A percentile compares a stretch with the other conserved stretches of the same genome.
Conservation (phyloP, 1,284 basidiomycete species). For the Malassezia vespertilionis region DNA sequence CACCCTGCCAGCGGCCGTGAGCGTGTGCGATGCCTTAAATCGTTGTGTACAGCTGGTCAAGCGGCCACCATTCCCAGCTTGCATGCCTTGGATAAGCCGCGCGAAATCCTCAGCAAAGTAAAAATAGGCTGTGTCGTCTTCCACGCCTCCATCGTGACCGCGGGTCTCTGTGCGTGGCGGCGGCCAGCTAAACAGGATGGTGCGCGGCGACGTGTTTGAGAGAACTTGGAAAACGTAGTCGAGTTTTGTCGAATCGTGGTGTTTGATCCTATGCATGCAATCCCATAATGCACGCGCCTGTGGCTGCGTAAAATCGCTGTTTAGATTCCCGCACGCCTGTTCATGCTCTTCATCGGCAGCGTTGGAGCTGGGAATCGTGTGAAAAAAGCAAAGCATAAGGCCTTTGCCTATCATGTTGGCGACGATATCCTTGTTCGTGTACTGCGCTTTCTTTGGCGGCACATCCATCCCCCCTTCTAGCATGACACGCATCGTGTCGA, state of each 20-base stretch:
- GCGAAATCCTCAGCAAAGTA: conserved; percentile 72
- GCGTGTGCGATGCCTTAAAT: conserved; percentile 69
- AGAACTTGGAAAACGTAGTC: conserved; percentile 71
- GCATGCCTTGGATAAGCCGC: conserved; percentile 65
- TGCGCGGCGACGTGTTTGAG: conserved; percentile 52
- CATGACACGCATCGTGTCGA: conserved; percentile 49
- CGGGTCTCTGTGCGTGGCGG: conserved; percentile 49
- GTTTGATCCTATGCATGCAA: too few relatives aligned
- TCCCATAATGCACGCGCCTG: conserved; percentile 4
- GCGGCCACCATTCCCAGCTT: conserved; percentile 54
- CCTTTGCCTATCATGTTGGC: conserved; percentile 87
- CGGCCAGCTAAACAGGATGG: conserved; percentile 74
- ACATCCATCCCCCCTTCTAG: conserved; percentile 26
- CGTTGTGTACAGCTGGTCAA: conserved; percentile 87
- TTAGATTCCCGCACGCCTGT: conserved; percentile 64
- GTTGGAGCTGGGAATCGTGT: conserved; percentile 55
- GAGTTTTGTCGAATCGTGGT: not conserved
- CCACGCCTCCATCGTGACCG: conserved; percentile 5
- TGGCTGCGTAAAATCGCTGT: not conserved
- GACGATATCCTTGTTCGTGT: conserved; percentile 77
- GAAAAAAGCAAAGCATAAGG: conserved; percentile 85
- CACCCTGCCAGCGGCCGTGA: conserved; percentile 54
- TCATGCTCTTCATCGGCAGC: too few relatives aligned
- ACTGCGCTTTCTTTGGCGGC: conserved; percentile 56
- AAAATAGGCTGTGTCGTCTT: conserved; percentile 52